Conservation (phyloP, 345 rosid species). For the Ceriops decandra region DNA sequence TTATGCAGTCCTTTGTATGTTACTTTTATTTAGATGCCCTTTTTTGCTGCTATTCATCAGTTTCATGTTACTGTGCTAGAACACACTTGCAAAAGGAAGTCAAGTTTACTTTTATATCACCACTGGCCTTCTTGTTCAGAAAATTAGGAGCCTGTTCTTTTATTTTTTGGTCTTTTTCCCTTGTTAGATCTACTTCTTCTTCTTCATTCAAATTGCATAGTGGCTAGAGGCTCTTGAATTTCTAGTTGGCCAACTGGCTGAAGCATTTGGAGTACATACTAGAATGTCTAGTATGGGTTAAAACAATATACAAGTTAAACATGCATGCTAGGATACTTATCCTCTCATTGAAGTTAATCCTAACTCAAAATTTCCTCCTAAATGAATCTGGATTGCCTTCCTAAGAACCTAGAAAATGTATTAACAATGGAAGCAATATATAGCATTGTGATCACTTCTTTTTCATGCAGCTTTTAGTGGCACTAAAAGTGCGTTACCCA, state of each 20-base stretch:
- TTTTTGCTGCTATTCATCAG: neutral
- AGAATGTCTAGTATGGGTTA: neutral
- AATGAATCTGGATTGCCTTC: neutral
- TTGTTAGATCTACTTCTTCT: neutral
- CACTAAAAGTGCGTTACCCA: conserved; percentile 80
- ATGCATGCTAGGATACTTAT: neutral
- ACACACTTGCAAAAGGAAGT: neutral
- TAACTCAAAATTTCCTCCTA: neutral
- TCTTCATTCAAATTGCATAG: neutral
- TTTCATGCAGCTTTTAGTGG: conserved; percentile 63
- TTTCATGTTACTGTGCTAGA: no score
- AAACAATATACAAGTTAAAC: neutral
- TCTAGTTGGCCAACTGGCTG: no score
- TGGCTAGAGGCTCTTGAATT: no score
- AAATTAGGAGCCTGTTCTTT: neutral
- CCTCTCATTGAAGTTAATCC: neutral
- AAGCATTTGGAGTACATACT: no score
- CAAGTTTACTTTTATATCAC: neutral
- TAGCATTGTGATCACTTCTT: neutral
- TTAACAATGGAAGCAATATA: neutral
- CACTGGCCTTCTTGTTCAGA: neutral
- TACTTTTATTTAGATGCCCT: neutral
- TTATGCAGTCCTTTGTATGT: neutral
- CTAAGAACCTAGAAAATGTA: neutral
- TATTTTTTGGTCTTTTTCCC: neutral